Conservation (phyloP, 257 asterid genomes). For the Echites panduratus region DNA sequence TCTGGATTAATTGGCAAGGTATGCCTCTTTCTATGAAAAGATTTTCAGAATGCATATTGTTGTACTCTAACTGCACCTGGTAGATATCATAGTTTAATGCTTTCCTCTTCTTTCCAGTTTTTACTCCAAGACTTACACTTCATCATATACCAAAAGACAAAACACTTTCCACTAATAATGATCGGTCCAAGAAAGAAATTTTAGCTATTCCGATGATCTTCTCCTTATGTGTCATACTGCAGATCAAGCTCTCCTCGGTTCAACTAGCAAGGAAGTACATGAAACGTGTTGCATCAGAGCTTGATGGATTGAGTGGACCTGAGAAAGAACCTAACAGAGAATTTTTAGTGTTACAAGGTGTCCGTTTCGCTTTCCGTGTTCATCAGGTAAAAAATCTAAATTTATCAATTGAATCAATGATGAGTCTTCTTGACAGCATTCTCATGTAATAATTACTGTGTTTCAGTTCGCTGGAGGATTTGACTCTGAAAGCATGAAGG, state of each 20-base stretch:
- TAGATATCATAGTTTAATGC: not conserved
- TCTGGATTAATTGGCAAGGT: slow-evolving; percentile 96
- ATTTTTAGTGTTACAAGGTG: slow-evolving; percentile 84
- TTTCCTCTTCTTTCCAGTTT: not conserved
- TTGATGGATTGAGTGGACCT: slow-evolving; percentile 68
- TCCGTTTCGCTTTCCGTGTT: slow-evolving; percentile 95
- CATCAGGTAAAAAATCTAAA: slow-evolving; percentile 57
- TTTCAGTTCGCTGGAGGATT: slow-evolving; percentile 98
- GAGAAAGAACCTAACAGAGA: slow-evolving; percentile 94
- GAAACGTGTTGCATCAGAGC: slow-evolving; percentile 92
- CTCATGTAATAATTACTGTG: not conserved
- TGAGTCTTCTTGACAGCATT: not conserved
- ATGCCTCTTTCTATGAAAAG: slow-evolving; percentile 13
- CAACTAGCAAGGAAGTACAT: slow-evolving; percentile 86
- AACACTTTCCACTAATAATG: not conserved
- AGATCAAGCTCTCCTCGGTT: slow-evolving; percentile 94
- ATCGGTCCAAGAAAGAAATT: too few species aligned
- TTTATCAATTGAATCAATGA: not conserved
- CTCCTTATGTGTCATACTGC: slow-evolving; percentile 14
- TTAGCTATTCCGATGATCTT: not conserved
- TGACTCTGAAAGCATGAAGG: slow-evolving; percentile 96
- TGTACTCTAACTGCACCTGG: not conserved
- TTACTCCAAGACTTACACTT: not conserved
- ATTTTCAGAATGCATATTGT: not conserved
- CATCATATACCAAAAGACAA: too few species aligned